A percentile compares a stretch with the other conserved stretches of the same genome.
These are phyloP conservation scores for Avena atlantica DNA, from an alignment of 176 grass and related monocot genomes.

Conservation along the genomic window DNA sequence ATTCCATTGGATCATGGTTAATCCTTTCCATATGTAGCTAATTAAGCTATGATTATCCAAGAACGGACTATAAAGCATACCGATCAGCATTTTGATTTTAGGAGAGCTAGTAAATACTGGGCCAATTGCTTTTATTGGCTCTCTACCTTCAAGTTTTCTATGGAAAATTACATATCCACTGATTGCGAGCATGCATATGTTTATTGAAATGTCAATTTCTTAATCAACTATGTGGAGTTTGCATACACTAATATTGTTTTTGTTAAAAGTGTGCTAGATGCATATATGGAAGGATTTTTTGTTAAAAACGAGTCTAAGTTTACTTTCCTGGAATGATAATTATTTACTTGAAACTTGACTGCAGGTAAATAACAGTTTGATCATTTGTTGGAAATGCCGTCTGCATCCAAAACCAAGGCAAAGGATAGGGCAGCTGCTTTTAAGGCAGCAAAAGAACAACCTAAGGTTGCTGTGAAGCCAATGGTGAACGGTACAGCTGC, in stretches of 20 bases:
- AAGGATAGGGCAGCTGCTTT: slow-evolving; percentile 67
- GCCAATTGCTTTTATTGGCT: neutral
- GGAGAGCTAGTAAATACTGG: neutral
- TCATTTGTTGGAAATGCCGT: slow-evolving; percentile 67
- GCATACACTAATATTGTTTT: neutral
- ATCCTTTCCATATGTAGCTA: slow-evolving; percentile 4
- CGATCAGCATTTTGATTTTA: neutral
- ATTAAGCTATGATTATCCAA: neutral
- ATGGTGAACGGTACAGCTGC: slow-evolving; percentile 59
- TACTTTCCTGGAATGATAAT: slow-evolving; percentile 19
- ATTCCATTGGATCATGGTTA: slow-evolving; percentile 2
- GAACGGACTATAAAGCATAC: neutral
- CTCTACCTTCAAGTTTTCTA: slow-evolving; percentile 14
- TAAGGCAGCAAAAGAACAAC: slow-evolving; percentile 70
- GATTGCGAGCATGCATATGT: neutral
- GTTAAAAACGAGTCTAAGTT: neutral
- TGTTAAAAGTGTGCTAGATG: slow-evolving; percentile 10
- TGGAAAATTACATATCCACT: slow-evolving; percentile 11
- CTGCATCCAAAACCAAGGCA: slow-evolving; percentile 90
- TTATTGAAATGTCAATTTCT: slow-evolving; percentile 1
- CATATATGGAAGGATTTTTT: neutral
- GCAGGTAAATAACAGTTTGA: slow-evolving; percentile 47
- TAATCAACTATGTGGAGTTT: neutral
- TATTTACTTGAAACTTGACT: slow-evolving; percentile 20
- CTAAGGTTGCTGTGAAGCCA: slow-evolving; percentile 69